Base-by-base conservation (phyloP, 495 filamentous ascomycete genomes). In the Evernia prunastri region DNA sequence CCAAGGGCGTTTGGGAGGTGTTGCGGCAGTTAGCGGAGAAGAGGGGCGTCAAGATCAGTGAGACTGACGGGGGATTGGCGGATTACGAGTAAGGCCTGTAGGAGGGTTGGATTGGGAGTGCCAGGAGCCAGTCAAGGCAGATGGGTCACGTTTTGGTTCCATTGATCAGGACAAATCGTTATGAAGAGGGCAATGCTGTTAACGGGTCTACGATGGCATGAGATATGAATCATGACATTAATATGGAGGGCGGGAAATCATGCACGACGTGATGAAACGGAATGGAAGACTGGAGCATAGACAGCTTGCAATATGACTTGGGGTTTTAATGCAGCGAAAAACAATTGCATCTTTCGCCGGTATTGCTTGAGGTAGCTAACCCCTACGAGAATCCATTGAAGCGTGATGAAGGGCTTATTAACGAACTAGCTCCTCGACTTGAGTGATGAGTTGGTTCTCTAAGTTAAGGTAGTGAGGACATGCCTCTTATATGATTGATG, bases 1-100 rank as follows among this genome's bases (percentile, higher is more conserved):
- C 79, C 9, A 70, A 67, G 64, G 39, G 58, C 20, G 72, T 77
- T 39, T 64, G 75, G 58, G 61, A 59, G 35, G 72, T 74, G 37
- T 66, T 81, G 61, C 68, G 66, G 61, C 62, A 66, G 25, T 64
- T 77, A 39, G 71, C 69, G 47, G 63, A 68, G 56, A 58, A 63
- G 65, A 67, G 72, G 61, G 54, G 63, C 29, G 58, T 72, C 27
- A 45, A 63, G 10, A 35, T 69, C 39, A 62, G 42, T 42, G 65
- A 66, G 53, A 43, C 17, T 33, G 40, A 61, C 27, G 63, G 42
- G 11, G 42, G n/a, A 36, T 47, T 29, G 8, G 47, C 23, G 8
- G 42, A 61, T 20, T 33, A 47, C 23, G 49, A 59, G 51, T 17
- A 37, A 11, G 39, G 40, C 33, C 51, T 12, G 27, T 33, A 54